Conservation (phyloP, 148 eudicot genomes). For the Linanthus parryae region DNA sequence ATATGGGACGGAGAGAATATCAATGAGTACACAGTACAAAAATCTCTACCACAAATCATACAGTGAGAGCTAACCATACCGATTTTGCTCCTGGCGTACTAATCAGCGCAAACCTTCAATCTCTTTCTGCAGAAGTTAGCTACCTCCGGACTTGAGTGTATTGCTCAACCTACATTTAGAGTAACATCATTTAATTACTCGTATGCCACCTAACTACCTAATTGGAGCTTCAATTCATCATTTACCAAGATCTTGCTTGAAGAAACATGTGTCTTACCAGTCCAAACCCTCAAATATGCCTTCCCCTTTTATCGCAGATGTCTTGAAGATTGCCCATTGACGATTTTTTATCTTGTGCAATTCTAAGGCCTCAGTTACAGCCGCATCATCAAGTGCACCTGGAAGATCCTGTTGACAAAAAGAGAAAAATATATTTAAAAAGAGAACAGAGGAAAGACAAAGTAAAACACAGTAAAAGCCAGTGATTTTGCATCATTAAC, state of each 20-base stretch:
- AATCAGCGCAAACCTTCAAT: conserved; percentile 5
- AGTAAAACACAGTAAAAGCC: too few species aligned
- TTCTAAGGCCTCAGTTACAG: conserved; percentile 88
- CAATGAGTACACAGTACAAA: too few species aligned
- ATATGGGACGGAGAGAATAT: too few species aligned
- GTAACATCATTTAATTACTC: too few species aligned
- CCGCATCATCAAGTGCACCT: conserved; percentile 95
- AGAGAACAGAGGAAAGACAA: too few species aligned
- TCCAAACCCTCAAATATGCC: conserved; percentile 97
- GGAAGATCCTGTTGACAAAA: conserved; percentile 71
- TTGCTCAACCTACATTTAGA: conserved; percentile 94
- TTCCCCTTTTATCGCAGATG: conserved; percentile 96
- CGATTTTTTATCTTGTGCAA: conserved; percentile 93
- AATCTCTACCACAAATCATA: neutral
- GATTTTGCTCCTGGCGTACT: conserved; percentile 2
- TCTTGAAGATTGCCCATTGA: conserved; percentile 95
- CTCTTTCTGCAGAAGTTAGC: conserved; percentile 20
- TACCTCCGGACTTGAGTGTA: conserved; percentile 80
- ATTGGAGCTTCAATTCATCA: too few species aligned
- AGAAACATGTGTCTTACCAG: conserved; percentile 81
- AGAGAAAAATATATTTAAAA: neutral
- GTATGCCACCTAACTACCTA: too few species aligned
- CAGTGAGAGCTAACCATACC: neutral
- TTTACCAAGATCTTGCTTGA: too few species aligned
- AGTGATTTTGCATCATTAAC: too few species aligned